A percentile compares a stretch with the other conserved stretches of the same genome.
phyloP scores from a whole-genome alignment of 1,284 basidiomycete genomes.

The Kwoniella shivajii region DNA sequence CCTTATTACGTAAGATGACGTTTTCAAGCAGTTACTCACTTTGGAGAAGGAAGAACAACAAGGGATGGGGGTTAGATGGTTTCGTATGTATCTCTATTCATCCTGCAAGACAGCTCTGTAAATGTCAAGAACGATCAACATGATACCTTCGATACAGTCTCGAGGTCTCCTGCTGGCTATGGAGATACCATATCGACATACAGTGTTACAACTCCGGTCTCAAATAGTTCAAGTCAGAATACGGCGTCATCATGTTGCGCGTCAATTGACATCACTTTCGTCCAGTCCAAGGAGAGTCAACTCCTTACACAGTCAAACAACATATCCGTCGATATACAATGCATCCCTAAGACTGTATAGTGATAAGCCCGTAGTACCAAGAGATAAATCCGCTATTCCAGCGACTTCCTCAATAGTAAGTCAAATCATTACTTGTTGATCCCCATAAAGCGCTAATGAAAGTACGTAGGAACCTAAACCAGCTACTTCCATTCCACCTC shows the following conservation, averaged over 20 bases:
- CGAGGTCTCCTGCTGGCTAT: slow-evolving; percentile 6
- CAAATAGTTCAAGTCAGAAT: slow-evolving; percentile 18
- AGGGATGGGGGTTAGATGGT: no score
- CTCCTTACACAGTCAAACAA: not conserved
- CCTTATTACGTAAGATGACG: slow-evolving; percentile 1
- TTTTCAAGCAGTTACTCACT: not conserved
- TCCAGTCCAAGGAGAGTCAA: not conserved
- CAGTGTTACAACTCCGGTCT: slow-evolving; percentile 9
- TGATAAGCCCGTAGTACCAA: slow-evolving; percentile 8
- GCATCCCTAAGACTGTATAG: not conserved
- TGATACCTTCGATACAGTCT: slow-evolving; percentile 1
- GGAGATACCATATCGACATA: slow-evolving; percentile 13
- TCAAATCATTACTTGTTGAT: not conserved
- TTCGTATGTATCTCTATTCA: no score
- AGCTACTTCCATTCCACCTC: slow-evolving; percentile 6
- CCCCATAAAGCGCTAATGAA: not conserved
- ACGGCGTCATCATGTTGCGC: slow-evolving; percentile 12
- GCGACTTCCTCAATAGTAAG: slow-evolving; percentile 3
- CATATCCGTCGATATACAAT: not conserved
- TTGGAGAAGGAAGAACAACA: no score
- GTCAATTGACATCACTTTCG: slow-evolving; percentile 10
- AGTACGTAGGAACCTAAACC: slow-evolving; percentile 1
- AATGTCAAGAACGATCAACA: not conserved
- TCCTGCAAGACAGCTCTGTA: no score
- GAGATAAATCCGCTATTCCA: slow-evolving; percentile 1